Evolutionary conservation across 495 filamentous ascomycete species (phyloP), one percentile per base, ranked within the genome.

Genomic region (Aspergillus sparsus): DNA sequence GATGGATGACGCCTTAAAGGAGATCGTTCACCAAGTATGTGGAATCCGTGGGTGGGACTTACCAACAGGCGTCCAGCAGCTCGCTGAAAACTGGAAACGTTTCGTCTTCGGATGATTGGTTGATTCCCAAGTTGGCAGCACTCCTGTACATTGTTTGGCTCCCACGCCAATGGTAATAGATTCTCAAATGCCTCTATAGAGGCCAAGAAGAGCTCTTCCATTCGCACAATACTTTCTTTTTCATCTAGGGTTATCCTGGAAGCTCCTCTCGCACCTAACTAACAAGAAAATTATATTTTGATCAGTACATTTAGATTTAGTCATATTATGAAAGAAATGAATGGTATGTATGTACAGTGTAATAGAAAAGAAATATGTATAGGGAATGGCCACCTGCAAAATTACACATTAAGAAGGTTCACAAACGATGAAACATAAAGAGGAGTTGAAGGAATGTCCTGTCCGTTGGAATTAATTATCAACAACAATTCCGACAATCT

Each of bases 1-100:
- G 59, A 96, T 98, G 89, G 95, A 98, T 72, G 69, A 77, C 3
- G 68, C 83, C 44, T 72, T 98, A 13, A 90, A 94, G 71, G 80
- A 90, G 18, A 86, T 91, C 46, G 82, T 86, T 46, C 75, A 88
- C 55, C 82, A 80, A 62, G 80, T 98, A 1, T 96, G 93, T 68
- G 66, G 81, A 44, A 73, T 95, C 34, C 93, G 91, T 53, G 87
- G 84, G 12, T 97, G 94, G 92, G 70, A 71, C 7, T 74, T 97
- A 61, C 76, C 85, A 31, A 79, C 91, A 7, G 95, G 93, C 7
- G 80, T 92, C 27, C 75, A 74, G 65, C 82, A 76, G 62, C 74
- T 98, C 45, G 86, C 82, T 13, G 77, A 81, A 31, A 98, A 98
- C 67, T 98, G 91, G 87, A 84, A 76, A 55, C 76, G 79, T 39